Base-by-base conservation (phyloP, 2,329 filamentous ascomycete species). In the Clonostachys rosea region DNA sequence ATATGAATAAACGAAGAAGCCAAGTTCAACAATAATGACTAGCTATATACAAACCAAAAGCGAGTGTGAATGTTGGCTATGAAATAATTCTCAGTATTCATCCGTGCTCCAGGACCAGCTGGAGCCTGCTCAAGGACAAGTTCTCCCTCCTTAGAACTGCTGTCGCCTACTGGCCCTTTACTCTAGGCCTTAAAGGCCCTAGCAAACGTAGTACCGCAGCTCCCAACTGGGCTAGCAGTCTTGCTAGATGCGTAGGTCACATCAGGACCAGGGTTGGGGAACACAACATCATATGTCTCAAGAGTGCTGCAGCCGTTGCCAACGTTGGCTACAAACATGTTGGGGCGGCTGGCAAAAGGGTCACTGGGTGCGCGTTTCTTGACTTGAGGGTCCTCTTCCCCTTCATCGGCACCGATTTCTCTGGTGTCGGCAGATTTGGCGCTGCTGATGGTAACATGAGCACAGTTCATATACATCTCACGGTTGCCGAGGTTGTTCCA, bases 381-480 rank as follows among this genome's bases (percentile, higher is more conserved):
- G 9, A 30, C 9, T 10, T 30, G 24, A 3, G 24, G 9, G 3
- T 10, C 24, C 24, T 30, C 24, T 30, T 30, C 8, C 24, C 10
- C 24, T 30, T 4, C 24, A 10, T 10, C 24, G 9, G 24, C 24
- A 30, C 24, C 24, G 10, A 30, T 30, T 8, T 30, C 24, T 30
- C 24, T 30, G 9, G 24, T 30, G 24, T 24, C 30, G 36, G 43
- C 30, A 18, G 59, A 58, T 9, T 54, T 56, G 43, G 65, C 63
- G 34, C 66, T 64, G 47, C 62, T 66, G 60, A 91, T 83, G 52
- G 78, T 81, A 56, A 91, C 78, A 44, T 79, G 74, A 8, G 88
- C 87, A 60, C 89, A 94, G 68, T 90, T 89, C 85, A 90, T 90
- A 76, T 94, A 94, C 79, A 87, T 88, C 64, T 92, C 88, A 43